These are phyloP conservation scores for Orobanche coerulescens DNA, from an alignment of 257 asterid genomes.

Conservation along the genomic window DNA sequence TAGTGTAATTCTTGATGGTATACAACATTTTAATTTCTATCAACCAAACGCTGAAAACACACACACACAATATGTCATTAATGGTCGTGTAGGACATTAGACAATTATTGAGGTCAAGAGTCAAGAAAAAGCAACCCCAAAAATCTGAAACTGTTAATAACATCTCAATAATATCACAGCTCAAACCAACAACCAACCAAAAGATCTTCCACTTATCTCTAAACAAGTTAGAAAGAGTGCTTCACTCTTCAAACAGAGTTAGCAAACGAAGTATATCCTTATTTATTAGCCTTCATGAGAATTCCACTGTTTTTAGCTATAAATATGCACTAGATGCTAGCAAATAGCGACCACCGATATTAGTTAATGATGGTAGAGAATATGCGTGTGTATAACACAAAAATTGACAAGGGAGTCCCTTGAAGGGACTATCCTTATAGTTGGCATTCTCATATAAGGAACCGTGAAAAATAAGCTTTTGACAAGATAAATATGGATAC, in stretches of 20 bases:
- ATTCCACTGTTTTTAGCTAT: background rate
- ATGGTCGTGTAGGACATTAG: background rate
- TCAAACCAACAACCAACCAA: background rate
- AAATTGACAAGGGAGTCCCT: background rate
- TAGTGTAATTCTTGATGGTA: background rate
- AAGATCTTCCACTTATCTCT: background rate
- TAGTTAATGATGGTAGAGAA: background rate
- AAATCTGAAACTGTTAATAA: background rate
- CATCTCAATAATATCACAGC: background rate
- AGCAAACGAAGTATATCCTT: background rate
- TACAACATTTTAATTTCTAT: background rate
- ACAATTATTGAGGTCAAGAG: background rate
- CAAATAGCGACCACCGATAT: background rate
- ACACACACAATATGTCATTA: background rate
- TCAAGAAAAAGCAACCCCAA: background rate
- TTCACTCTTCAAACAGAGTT: conserved; percentile 7
- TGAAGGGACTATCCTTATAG: too few species aligned
- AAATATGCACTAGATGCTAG: background rate
- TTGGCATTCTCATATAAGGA: background rate
- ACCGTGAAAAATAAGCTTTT: background rate
- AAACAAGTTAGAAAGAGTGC: background rate
- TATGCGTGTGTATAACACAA: background rate
- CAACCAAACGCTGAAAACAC: background rate
- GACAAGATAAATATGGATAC: background rate
- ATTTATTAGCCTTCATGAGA: background rate